Conservation (phyloP, 2,329 filamentous ascomycete species). For the Penicillium thymicola region DNA sequence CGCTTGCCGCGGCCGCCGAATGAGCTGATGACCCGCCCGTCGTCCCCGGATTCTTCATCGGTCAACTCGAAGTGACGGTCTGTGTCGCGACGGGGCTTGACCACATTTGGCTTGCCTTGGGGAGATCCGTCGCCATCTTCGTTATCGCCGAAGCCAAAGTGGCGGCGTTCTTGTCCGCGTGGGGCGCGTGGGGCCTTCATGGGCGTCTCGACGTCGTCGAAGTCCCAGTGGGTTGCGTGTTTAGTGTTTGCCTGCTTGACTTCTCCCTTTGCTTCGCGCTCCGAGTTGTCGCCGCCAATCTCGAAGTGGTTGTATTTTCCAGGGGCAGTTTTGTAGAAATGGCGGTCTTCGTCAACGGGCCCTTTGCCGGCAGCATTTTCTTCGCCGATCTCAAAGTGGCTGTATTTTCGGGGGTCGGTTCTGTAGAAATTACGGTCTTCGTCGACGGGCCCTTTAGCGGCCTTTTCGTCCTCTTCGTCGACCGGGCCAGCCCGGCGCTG, state of each 20-base stretch:
- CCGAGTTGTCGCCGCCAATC: slow-evolving; percentile 31
- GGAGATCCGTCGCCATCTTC: slow-evolving; percentile 41
- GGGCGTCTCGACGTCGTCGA: slow-evolving; percentile 83
- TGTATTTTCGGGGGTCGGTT: slow-evolving; percentile 73
- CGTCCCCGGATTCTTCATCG: slow-evolving; percentile 63
- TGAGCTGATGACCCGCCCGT: slow-evolving; percentile 41
- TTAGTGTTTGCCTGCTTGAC: slow-evolving; percentile 37
- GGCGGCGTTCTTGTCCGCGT: slow-evolving; percentile 67
- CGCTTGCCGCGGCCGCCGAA: slow-evolving; percentile 65
- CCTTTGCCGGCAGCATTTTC: neutral
- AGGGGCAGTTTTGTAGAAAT: slow-evolving; percentile 60
- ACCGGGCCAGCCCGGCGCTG: slow-evolving; percentile 11
- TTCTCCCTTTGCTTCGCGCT: slow-evolving; percentile 26
- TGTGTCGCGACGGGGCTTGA: slow-evolving; percentile 72
- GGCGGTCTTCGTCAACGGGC: slow-evolving; percentile 31
- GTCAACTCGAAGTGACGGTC: slow-evolving; percentile 79
- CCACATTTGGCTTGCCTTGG: slow-evolving; percentile 53
- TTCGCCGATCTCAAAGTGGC: slow-evolving; percentile 54
- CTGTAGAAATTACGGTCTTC: slow-evolving; percentile 45
- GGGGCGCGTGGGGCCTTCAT: slow-evolving; percentile 66
- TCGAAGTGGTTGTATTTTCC: slow-evolving; percentile 71
- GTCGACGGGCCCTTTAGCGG: slow-evolving; percentile 14
- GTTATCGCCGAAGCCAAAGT: slow-evolving; percentile 73
- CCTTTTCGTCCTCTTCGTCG: neutral
- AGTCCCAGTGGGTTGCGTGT: slow-evolving; percentile 75